Evolutionary conservation across 768 basidiomycete species (phyloP).

Genomic region (Boletales sp.): DNA sequence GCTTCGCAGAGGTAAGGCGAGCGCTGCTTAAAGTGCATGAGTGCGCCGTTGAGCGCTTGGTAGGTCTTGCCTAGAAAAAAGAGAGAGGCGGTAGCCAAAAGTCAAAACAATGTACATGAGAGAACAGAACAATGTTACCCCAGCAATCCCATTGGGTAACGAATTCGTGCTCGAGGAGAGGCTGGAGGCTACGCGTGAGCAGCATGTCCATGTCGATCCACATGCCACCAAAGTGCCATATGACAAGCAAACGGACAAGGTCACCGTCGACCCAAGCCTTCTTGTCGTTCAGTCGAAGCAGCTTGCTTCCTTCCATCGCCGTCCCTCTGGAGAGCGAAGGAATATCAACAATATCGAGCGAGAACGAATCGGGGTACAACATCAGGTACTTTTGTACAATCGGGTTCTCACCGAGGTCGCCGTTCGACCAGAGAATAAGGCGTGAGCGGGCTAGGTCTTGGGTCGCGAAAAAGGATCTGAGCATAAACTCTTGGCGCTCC

Average conservation of each 20-base stretch:
- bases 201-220: constrained; percentile 99
- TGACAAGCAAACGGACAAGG: constrained; percentile 77
- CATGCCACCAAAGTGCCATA: constrained; percentile 88
- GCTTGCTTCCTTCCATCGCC: constrained; percentile 57
- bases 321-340: constrained; percentile 69
- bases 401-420: constrained; percentile 53
- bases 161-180: constrained; percentile 89
- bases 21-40: constrained; percentile 87
- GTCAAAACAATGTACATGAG: constrained; percentile 2
- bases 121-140: constrained; percentile 43
- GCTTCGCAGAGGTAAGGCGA: constrained; percentile 98
- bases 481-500: constrained; percentile 80
- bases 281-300: constrained; percentile 62
- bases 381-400: constrained; percentile 59
- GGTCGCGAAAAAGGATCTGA: constrained; percentile 92
- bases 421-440: constrained; percentile 93
- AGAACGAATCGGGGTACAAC: constrained; percentile 68
- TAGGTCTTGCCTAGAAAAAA: constrained; percentile 58
- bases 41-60: constrained; percentile 83
- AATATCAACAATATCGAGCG: constrained; percentile 66
- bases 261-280: constrained; percentile 97
- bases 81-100: background rate
- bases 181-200: constrained; percentile 79
- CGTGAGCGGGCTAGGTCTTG: constrained; percentile 64
- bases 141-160: constrained; percentile 99